These are phyloP conservation scores for Nannochloropsis gaditana DNA, from an alignment of 108 stramenopile species.

Conservation along the genomic window DNA sequence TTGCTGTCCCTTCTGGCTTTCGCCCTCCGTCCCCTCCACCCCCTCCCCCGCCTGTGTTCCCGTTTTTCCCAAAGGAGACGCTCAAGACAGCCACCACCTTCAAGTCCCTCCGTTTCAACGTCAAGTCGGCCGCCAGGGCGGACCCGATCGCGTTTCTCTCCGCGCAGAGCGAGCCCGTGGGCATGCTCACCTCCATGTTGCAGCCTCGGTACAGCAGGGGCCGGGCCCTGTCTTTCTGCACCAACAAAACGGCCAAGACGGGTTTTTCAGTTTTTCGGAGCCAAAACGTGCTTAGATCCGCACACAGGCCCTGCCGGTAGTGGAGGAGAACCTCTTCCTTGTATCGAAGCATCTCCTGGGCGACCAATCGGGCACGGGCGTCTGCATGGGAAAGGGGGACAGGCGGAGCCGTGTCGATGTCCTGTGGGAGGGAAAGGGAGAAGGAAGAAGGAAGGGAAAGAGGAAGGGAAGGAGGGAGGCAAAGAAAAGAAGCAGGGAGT, in stretches of 20 bases:
- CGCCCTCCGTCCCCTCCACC: not conserved
- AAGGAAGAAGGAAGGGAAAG: not conserved
- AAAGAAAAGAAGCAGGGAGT: not conserved
- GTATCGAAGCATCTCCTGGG: conserved; percentile 80
- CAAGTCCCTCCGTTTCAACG: conserved; percentile 30
- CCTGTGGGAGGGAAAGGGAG: conserved; percentile 25
- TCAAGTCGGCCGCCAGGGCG: conserved; percentile 34
- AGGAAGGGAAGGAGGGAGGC: not conserved
- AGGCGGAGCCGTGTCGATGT: conserved; percentile 80
- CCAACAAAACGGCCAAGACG: conserved; percentile 90
- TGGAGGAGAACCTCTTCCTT: conserved; percentile 60
- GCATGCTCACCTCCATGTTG: conserved; percentile 94
- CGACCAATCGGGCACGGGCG: conserved; percentile 53
- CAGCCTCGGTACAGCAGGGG: conserved; percentile 77
- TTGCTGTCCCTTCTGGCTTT: not conserved
- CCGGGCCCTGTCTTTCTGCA: conserved; percentile 59
- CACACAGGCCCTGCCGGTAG: conserved; percentile 23
- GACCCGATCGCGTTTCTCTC: conserved; percentile 87
- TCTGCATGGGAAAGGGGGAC: conserved; percentile 56
- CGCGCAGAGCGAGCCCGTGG: conserved; percentile 92
- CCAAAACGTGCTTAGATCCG: conserved; percentile 85
- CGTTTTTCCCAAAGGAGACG: conserved; percentile 9
- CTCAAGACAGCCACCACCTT: conserved; percentile 34
- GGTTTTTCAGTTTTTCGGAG: conserved; percentile 87
- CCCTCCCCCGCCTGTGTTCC: not conserved